These are phyloP conservation scores for Westerdykella aurantiaca DNA, from an alignment of 2,329 filamentous ascomycete genomes.

Conservation along the genomic window DNA sequence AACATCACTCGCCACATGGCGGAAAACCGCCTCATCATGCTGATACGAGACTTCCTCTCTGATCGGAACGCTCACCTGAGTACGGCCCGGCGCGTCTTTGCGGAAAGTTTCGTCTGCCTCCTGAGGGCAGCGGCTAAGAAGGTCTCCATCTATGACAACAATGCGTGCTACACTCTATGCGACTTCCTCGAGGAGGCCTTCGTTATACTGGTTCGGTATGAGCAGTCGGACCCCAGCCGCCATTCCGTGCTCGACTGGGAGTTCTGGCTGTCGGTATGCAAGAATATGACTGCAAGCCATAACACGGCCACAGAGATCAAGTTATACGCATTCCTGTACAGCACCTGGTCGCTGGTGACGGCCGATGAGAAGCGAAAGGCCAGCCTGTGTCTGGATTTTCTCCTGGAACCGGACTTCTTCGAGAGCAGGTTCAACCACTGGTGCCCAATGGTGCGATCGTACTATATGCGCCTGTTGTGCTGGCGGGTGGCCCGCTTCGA, in stretches of 20 bases:
- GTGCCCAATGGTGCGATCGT: conserved; percentile 92
- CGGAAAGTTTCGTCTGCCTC: conserved; percentile 65
- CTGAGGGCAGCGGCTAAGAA: conserved; percentile 68
- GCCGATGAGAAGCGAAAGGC: conserved; percentile 62
- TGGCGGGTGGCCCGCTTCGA: conserved; percentile 80
- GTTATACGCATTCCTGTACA: conserved; percentile 74
- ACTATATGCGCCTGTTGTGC: conserved; percentile 84
- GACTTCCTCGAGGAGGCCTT: conserved; percentile 84
- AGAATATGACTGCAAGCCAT: conserved; percentile 71
- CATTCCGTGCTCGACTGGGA: conserved; percentile 62
- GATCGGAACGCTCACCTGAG: conserved; percentile 51
- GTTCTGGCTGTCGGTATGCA: conserved; percentile 80
- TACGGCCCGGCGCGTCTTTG: conserved; percentile 63
- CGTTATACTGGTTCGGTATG: conserved; percentile 60
- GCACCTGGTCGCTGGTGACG: conserved; percentile 68
- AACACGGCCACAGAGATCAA: conserved; percentile 89
- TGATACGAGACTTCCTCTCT: conserved; percentile 74
- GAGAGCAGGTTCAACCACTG: conserved; percentile 83
- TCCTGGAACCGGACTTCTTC: conserved; percentile 70
- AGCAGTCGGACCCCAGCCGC: conserved; percentile 38
- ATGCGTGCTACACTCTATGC: conserved; percentile 81
- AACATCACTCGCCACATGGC: conserved; percentile 76
- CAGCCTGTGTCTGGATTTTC: conserved; percentile 65
- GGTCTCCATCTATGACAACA: conserved; percentile 75
- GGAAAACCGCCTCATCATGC: conserved; percentile 78